phyloP scores from a whole-genome alignment of 2,329 filamentous ascomycete species.

The Aspergillus ustus region DNA sequence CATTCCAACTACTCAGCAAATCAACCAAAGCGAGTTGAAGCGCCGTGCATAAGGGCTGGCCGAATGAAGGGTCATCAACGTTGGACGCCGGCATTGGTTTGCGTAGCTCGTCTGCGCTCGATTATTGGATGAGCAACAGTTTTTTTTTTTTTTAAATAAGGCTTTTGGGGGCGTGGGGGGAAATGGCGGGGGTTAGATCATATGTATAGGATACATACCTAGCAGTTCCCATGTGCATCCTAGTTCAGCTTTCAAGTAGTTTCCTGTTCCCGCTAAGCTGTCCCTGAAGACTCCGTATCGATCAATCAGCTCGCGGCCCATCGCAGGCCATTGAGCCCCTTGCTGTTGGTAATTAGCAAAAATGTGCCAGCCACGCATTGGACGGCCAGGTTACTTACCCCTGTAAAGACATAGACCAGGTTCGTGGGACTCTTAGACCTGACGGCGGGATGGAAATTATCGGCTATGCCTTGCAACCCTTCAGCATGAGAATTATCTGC shows the following conservation, averaged over 20 bases:
- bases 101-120: neutral
- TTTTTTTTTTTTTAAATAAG: too few relatives aligned
- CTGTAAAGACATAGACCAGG: neutral
- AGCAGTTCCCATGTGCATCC: slow-evolving; percentile 26
- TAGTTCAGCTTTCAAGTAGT: slow-evolving; percentile 16
- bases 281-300: slow-evolving; percentile 25
- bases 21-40: slow-evolving; percentile 38
- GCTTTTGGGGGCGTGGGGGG: too few relatives aligned
- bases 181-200: neutral
- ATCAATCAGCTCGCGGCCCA: slow-evolving; percentile 22
- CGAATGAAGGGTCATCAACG: slow-evolving; percentile 32
- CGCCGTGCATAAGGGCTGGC: slow-evolving; percentile 34
- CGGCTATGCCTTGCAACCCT: slow-evolving; percentile 26
- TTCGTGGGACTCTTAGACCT: neutral
- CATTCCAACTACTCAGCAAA: slow-evolving; percentile 30
- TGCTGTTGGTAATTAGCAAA: slow-evolving; percentile 21
- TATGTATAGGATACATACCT: slow-evolving; percentile 21
- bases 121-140: neutral
- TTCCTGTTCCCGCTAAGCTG: neutral
- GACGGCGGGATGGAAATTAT: neutral
- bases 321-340: slow-evolving; percentile 28
- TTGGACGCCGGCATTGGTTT: slow-evolving; percentile 1
- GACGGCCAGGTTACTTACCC: neutral
- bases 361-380: neutral
- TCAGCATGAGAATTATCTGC: slow-evolving; percentile 29